These are phyloP conservation scores for Starmera dryadoides DNA, from an alignment of 805 yeast genomes.

Conservation along the genomic window DNA sequence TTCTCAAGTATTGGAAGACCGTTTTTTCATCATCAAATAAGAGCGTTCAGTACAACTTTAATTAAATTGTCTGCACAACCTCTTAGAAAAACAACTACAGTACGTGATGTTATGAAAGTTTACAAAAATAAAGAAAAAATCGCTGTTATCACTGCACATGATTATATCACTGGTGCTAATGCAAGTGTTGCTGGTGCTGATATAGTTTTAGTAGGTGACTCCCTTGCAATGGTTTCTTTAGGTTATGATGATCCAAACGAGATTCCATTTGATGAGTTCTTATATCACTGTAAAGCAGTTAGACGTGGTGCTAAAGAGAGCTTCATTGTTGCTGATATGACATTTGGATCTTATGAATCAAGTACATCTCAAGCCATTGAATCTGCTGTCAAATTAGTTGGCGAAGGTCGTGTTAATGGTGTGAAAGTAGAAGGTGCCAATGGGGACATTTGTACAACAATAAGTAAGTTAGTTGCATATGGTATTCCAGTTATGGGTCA, in stretches of 20 bases:
- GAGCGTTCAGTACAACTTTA: not conserved
- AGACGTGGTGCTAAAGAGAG: constrained; percentile 60
- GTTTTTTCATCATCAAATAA: not conserved
- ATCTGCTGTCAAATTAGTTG: constrained; percentile 48
- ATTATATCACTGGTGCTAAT: constrained; percentile 64
- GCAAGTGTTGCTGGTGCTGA: constrained; percentile 66
- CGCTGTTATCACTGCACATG: constrained; percentile 78
- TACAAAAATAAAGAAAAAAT: constrained; percentile 28
- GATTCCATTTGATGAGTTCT: constrained; percentile 70
- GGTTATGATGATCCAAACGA: constrained; percentile 77
- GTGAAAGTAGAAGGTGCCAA: constrained; percentile 82
- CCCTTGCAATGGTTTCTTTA: constrained; percentile 84
- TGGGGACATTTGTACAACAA: constrained; percentile 43
- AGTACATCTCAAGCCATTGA: constrained; percentile 56
- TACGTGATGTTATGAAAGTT: not conserved
- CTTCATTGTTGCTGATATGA: constrained; percentile 75
- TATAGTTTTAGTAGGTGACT: constrained; percentile 79
- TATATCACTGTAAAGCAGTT: constrained; percentile 71
- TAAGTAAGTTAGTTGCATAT: constrained; percentile 46
- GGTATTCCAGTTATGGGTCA: constrained; percentile 93
- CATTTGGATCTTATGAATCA: constrained; percentile 80
- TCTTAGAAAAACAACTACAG: not conserved
- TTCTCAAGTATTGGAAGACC: not conserved
- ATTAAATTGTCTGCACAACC: not conserved
- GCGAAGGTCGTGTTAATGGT: constrained; percentile 51